These are phyloP conservation scores for Colletotrichum shisoi DNA, from an alignment of 2,329 filamentous ascomycete genomes.

Conservation along the genomic window DNA sequence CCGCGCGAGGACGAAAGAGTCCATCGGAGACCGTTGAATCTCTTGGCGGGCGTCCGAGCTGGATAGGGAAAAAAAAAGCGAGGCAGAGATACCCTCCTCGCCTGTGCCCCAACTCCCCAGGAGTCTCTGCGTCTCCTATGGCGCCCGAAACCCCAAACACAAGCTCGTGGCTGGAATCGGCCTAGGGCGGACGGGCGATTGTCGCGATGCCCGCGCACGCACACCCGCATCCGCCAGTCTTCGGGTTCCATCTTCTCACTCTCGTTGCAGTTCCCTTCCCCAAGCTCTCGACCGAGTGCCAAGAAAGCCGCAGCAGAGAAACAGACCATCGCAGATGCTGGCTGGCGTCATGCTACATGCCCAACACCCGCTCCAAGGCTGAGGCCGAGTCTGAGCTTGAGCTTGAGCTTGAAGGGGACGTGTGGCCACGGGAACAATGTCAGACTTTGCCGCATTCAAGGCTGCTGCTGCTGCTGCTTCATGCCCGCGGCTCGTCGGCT, in stretches of 20 bases:
- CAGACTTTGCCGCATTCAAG: neutral
- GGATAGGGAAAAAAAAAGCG: constrained; percentile 12
- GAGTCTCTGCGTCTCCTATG: neutral
- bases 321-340: constrained; percentile 19
- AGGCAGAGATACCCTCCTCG: no score
- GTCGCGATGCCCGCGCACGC: constrained; percentile 14
- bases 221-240: constrained; percentile 7
- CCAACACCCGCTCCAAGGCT: neutral
- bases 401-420: constrained; percentile 9
- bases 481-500: constrained; percentile 2
- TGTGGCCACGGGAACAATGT: neutral
- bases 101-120: no score
- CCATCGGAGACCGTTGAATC: constrained; percentile 27
- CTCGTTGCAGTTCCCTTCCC: no score
- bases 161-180: constrained; percentile 7
- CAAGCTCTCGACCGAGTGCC: constrained; percentile 2
- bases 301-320: constrained; percentile 23
- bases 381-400: constrained; percentile 3
- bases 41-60: constrained; percentile 35
- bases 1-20: constrained; percentile 12
- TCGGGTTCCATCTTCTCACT: neutral
- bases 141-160: constrained; percentile 11
- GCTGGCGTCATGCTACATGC: constrained; percentile 26
- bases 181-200: constrained; percentile 4
- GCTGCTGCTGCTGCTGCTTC: neutral